A percentile compares a stretch with the other conserved stretches of the same genome.
Evolutionary conservation across 108 stramenopile species (phyloP).

Genomic region (Ochromonas danica): DNA sequence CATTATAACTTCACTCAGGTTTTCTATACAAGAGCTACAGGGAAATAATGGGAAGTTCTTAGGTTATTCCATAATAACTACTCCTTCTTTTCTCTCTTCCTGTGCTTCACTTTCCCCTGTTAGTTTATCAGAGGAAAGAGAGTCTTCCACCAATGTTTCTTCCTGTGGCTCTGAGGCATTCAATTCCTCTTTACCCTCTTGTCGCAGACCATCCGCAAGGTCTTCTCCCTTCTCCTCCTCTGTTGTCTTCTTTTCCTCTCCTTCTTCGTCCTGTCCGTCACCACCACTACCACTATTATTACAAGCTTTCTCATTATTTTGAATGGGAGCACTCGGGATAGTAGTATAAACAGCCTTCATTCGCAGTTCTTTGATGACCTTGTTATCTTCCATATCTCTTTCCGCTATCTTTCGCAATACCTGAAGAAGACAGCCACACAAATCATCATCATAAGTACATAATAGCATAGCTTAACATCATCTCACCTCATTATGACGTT

Average conservation of each 20-base stretch:
- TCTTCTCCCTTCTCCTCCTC: slow-evolving; percentile 13
- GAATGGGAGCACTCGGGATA: slow-evolving; percentile 13
- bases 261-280: slow-evolving; percentile 13
- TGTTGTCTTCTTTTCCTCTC: slow-evolving; percentile 15
- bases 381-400: slow-evolving; percentile 17
- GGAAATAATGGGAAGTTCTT: slow-evolving; percentile 16
- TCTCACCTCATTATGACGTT: background rate
- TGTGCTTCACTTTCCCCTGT: slow-evolving; percentile 14
- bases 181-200: slow-evolving; percentile 15
- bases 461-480: too few species aligned
- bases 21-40: slow-evolving; percentile 16
- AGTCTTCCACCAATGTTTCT: slow-evolving; percentile 15
- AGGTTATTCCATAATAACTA: slow-evolving; percentile 17
- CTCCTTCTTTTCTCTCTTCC: slow-evolving; percentile 15
- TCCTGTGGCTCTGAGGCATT: slow-evolving; percentile 13
- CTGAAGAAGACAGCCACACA: too few species aligned
- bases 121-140: slow-evolving; percentile 16
- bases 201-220: slow-evolving; percentile 12
- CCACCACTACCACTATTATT: slow-evolving; percentile 15
- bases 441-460: too few species aligned
- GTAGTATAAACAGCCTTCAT: slow-evolving; percentile 16
- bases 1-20: slow-evolving; percentile 16
- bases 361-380: slow-evolving; percentile 15
- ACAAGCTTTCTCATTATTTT: slow-evolving; percentile 17
- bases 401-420: slow-evolving; percentile 14